Evolutionary conservation across 2,329 filamentous ascomycete species (phyloP).

Genomic region (Tolypocladium nubicola): DNA sequence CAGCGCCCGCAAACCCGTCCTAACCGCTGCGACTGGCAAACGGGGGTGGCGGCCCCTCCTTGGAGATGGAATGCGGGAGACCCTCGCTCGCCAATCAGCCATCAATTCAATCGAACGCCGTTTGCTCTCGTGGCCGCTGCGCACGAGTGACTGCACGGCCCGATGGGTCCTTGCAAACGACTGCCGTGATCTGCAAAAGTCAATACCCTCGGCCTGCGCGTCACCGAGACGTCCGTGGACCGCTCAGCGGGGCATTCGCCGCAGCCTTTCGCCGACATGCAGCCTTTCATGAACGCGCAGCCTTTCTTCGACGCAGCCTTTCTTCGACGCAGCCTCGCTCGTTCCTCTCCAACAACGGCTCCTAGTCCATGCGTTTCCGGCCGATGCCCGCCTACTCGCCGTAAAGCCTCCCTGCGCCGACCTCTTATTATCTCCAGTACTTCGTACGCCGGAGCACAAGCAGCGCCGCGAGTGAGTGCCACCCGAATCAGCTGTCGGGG

Average conservation of each 20-base stretch:
- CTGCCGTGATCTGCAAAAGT: not conserved
- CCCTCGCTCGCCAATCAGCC: not conserved
- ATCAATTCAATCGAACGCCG: not conserved
- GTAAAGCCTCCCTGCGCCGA: not conserved
- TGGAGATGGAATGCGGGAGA: not conserved
- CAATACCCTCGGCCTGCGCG: no score
- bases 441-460: not conserved
- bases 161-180: not conserved
- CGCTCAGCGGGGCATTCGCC: no score
- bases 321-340: not conserved
- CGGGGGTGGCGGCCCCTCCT: constrained; percentile 1
- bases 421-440: not conserved
- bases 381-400: not conserved
- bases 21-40: not conserved
- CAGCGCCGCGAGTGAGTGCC: not conserved
- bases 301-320: no score
- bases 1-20: not conserved
- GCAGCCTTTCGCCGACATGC: not conserved
- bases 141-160: not conserved
- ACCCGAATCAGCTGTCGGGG: not conserved
- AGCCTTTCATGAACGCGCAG: not conserved
- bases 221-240: no score
- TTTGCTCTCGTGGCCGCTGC: not conserved
- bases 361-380: no score
- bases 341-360: no score